Percentiles rank a stretch among this genome's conserved stretches.
phyloP scores from a whole-genome alignment of 805 yeast genomes.

The Lachancea dasiensis region DNA sequence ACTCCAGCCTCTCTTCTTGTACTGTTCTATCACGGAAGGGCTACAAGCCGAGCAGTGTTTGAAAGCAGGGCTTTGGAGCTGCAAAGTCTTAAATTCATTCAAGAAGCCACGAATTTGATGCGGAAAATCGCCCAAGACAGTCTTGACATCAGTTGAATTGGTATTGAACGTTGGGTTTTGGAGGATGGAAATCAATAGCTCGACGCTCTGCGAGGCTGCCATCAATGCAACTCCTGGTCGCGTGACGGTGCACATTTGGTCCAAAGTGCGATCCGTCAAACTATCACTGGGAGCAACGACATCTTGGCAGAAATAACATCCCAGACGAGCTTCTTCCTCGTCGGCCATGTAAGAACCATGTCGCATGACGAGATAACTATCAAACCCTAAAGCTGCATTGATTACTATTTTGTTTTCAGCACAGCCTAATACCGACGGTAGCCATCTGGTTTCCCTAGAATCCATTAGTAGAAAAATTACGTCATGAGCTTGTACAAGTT shows the following conservation, averaged over 20 bases:
- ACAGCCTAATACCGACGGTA: slow-evolving; percentile 82
- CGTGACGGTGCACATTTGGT: slow-evolving; percentile 98
- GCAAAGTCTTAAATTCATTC: slow-evolving; percentile 54
- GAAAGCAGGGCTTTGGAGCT: slow-evolving; percentile 67
- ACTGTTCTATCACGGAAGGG: slow-evolving; percentile 46
- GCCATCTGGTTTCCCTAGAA: slow-evolving; percentile 94
- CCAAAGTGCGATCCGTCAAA: slow-evolving; percentile 79
- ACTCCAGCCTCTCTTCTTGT: slow-evolving; percentile 60
- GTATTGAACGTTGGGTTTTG: slow-evolving; percentile 55
- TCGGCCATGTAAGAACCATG: slow-evolving; percentile 60
- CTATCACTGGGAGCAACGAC: slow-evolving; percentile 92
- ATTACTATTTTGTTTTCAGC: slow-evolving; percentile 67
- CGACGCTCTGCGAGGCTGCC: slow-evolving; percentile 85
- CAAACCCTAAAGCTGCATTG: slow-evolving; percentile 94
- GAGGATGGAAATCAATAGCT: slow-evolving; percentile 63
- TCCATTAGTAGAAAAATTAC: slow-evolving; percentile 80
- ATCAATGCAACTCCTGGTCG: slow-evolving; percentile 91
- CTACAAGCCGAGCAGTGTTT: slow-evolving; percentile 87
- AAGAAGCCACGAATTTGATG: slow-evolving; percentile 91
- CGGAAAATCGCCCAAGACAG: slow-evolving; percentile 65
- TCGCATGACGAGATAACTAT: slow-evolving; percentile 86
- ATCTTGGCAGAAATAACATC: slow-evolving; percentile 95
- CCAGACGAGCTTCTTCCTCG: slow-evolving; percentile 41
- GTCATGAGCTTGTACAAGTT: slow-evolving; percentile 63
- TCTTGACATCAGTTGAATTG: slow-evolving; percentile 17